Base-by-base conservation (phyloP, 2,329 filamentous ascomycete species). In the Sporothrix curviconia region DNA sequence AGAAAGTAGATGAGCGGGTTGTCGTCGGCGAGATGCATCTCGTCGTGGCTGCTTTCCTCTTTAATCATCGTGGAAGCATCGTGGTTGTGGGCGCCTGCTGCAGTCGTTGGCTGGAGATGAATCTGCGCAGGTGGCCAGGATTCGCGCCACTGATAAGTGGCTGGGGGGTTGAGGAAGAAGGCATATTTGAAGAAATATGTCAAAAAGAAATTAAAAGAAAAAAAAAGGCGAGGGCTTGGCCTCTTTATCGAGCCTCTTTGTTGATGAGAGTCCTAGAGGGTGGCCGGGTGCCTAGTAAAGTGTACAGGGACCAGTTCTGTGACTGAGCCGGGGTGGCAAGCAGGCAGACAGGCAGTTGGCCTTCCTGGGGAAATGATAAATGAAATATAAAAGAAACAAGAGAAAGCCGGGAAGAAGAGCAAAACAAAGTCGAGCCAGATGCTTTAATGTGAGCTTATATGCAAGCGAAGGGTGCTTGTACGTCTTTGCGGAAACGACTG, bases 1-100 rank as follows among this genome's bases (percentile, higher is more conserved):
- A 83, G 73, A 62, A 83, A 83, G 66, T 80, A 82, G 49, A 74
- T 77, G 53, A 83, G 71, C 15, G 80, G 80, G 61, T 82, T 76
- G 46, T 79, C 74, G 60, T 79, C 76, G 54, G 78, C 76, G 57
- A 65, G 64, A 2, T 69, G 64, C 30, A 68, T 63, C 42, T 72
- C 68, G 19, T 17, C 24, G 32, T 15, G 43, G 39, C 79, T 74
- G 39, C 79, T 74, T 14, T 39, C n/a, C 9, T 24, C 32, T 22
- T 50, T 51, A 32, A 25, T 6, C 25, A 36, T 32, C 11, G 37
- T 14, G 54, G 78, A 72, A 19, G 75, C 72, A 22, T 74, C 74
- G 47, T 74, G 70, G 60, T 73, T 70, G 56, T 72, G 72, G 44
- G 75, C 72, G 24, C n/a, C 34, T 8, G 32, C 32, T n/a, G 15